Percentiles rank a stretch among this genome's conserved stretches.
Evolutionary conservation across 2,329 filamentous ascomycete genomes (phyloP).

Genomic region (Neoarthrinium moseri): DNA sequence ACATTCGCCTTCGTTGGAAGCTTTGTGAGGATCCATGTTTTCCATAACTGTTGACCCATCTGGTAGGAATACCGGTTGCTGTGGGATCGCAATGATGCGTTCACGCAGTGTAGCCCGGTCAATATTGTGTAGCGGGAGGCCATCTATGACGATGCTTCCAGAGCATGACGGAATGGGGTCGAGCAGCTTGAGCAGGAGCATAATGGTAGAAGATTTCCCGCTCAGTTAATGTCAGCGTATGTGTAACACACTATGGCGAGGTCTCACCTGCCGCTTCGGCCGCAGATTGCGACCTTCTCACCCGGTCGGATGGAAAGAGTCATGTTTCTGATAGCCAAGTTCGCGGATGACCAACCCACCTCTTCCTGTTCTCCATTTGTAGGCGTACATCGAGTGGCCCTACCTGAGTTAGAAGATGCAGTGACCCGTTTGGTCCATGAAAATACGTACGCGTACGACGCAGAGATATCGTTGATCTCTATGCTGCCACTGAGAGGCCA

Average conservation of each 20-base stretch:
- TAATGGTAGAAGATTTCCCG: slow-evolving; percentile 43
- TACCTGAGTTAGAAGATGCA: background rate
- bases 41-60: slow-evolving; percentile 36
- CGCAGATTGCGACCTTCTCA: slow-evolving; percentile 15
- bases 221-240: no score
- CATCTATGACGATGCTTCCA: slow-evolving; percentile 41
- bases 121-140: slow-evolving; percentile 32
- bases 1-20: slow-evolving; percentile 31
- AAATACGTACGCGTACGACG: slow-evolving; percentile 25
- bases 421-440: background rate
- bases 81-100: slow-evolving; percentile 50
- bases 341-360: no score
- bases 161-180: slow-evolving; percentile 29
- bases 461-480: slow-evolving; percentile 29
- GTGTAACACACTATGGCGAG: background rate
- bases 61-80: slow-evolving; percentile 52
- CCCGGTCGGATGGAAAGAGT: slow-evolving; percentile 5
- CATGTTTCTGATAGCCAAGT: background rate
- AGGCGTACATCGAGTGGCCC: background rate
- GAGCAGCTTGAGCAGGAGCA: slow-evolving; percentile 39
- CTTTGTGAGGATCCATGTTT: slow-evolving; percentile 41
- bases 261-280: slow-evolving; percentile 15
- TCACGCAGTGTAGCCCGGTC: slow-evolving; percentile 41
- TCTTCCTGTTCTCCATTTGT: background rate
- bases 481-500: slow-evolving; percentile 33